A percentile compares a stretch with the other conserved stretches of the same genome.
These are phyloP conservation scores for Mortierella sp. DNA, from an alignment of 371 early-diverging fungal species.

Conservation along the genomic window DNA sequence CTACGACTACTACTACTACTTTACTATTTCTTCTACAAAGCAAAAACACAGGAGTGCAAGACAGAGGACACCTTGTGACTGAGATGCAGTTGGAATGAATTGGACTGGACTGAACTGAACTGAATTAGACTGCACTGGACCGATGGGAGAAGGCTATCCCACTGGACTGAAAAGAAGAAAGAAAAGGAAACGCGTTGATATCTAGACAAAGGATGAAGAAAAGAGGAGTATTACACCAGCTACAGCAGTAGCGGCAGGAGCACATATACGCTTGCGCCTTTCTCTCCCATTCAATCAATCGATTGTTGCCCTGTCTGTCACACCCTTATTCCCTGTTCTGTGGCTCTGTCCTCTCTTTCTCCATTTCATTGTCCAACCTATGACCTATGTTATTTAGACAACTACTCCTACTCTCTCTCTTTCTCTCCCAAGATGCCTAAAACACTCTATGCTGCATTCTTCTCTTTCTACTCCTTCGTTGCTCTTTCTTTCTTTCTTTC, in stretches of 20 bases:
- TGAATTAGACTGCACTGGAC: not conserved
- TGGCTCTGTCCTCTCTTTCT: not conserved
- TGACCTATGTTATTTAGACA: not conserved
- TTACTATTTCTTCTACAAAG: too few species aligned
- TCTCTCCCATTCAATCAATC: not conserved
- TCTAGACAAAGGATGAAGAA: too few species aligned
- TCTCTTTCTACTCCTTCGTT: too few species aligned
- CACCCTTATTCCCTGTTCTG: not conserved
- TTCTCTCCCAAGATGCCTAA: too few species aligned
- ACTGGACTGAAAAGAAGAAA: not conserved
- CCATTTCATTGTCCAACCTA: not conserved
- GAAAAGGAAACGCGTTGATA: not conserved
- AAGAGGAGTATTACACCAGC: too few species aligned
- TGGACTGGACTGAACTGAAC: not conserved
- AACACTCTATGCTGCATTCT: too few species aligned
- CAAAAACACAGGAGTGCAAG: too few species aligned
- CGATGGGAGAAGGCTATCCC: not conserved
- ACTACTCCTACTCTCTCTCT: too few species aligned
- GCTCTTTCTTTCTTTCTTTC: not conserved
- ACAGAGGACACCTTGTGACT: not conserved
- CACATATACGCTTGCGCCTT: too few species aligned
- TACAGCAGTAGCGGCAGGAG: too few species aligned
- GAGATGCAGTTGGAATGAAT: not conserved
- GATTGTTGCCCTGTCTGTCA: not conserved
- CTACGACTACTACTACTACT: too few species aligned